Conservation (phyloP, 352 stramenopile species). For the Lagenidium sp. region DNA sequence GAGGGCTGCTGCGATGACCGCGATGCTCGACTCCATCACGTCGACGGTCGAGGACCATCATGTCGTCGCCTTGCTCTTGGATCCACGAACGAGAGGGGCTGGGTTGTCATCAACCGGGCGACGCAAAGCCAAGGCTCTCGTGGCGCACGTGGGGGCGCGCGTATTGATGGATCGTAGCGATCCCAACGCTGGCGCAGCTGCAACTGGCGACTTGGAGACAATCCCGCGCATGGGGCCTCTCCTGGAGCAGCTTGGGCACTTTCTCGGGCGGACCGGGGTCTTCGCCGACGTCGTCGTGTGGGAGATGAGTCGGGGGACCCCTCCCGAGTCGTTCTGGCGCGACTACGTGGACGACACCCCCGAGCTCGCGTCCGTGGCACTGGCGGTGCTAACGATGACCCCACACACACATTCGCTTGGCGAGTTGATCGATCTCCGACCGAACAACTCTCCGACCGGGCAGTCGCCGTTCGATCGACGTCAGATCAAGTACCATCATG, state of each 20-base stretch:
- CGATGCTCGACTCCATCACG: slow-evolving; percentile 2
- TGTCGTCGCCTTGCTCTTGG: slow-evolving; percentile 33
- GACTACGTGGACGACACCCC: slow-evolving; percentile 35
- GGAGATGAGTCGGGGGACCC: slow-evolving; percentile 33
- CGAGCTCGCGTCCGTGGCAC: slow-evolving; percentile 28
- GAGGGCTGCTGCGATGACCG: too few species aligned
- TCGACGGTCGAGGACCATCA: slow-evolving; percentile 21
- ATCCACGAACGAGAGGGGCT: slow-evolving; percentile 28
- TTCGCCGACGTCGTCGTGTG: slow-evolving; percentile 35
- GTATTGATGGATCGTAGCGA: slow-evolving; percentile 5
- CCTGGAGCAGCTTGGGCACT: slow-evolving; percentile 28
- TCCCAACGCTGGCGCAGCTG: not conserved
- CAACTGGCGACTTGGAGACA: too few species aligned
- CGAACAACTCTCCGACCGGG: not conserved
- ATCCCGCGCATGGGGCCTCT: slow-evolving; percentile 18
- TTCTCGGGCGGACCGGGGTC: slow-evolving; percentile 19
- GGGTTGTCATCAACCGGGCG: slow-evolving; percentile 29
- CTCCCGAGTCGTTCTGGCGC: slow-evolving; percentile 32
- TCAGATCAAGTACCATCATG: slow-evolving; percentile 8
- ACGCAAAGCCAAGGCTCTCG: slow-evolving; percentile 32
- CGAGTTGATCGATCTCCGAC: not conserved
- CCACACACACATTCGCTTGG: not conserved
- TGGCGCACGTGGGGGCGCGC: slow-evolving; percentile 22
- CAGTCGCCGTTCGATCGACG: not conserved
- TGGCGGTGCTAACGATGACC: slow-evolving; percentile 17